Evolutionary conservation across 441 rosid species (phyloP), one percentile per base, ranked within the genome.

Genomic region (Codiaeum variegatum): DNA sequence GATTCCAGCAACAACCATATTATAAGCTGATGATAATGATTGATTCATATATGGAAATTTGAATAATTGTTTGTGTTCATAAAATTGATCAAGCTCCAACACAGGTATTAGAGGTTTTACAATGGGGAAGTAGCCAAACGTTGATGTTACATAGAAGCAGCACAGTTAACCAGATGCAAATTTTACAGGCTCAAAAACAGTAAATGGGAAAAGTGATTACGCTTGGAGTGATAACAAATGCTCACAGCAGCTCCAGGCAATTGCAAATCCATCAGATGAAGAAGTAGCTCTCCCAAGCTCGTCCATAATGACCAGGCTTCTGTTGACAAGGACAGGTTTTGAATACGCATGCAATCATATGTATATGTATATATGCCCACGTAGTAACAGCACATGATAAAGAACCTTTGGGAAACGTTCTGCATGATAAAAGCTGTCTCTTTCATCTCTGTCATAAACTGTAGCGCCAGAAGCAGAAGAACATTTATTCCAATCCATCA

Each of bases 381-480:
- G 23, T 61, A 62, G 64, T 26, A 62, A 75, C 49, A 44, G 29
- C 29, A 29, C 5, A 54, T 69, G 38, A 71, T 49, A 63, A 64
- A 24, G 74, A 82, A 95, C 98, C 92, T 91, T 70, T 76, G 81
- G 73, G 99, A 71, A 76, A 90, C 87, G 83, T 93, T 95, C 87
- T 95, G 98, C 99, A 93, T 86, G 77, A 95, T 70, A 74, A 93
- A 95, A 76, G 98, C 98, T 7, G 97, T 93, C 85, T 95, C 99
- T 84, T 89, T 91, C 99, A 95, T 93, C 88, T 95, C 99, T 42
- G 97, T 93, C 99, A 95, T 93, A 81, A 95, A 95, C 98, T 95
- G 93, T 74, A 74, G 81, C 73, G 81, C 24, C 61, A 61, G 60
- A 76, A 28, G 67, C 71, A 59, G 44, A 77, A 66, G 68, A 31